A percentile compares a stretch with the other conserved stretches of the same genome.
Conservation (phyloP, 108 stramenopile species). For the Heterococcus sp. region DNA sequence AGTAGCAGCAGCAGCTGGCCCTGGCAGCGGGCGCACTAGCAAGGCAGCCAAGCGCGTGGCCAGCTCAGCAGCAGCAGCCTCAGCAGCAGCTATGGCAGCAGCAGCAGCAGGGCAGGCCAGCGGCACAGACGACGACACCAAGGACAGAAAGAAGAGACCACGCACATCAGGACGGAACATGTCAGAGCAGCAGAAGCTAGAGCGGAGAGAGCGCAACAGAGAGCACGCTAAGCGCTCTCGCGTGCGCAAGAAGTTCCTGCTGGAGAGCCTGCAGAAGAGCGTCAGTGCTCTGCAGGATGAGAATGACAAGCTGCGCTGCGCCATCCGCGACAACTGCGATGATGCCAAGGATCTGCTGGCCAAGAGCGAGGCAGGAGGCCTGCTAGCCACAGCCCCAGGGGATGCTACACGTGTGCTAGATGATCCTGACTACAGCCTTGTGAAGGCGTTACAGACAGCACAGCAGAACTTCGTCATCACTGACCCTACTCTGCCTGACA, state of each 20-base stretch:
- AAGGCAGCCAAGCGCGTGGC: neutral
- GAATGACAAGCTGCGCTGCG: conserved; percentile 62
- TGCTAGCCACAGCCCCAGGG: conserved; percentile 20
- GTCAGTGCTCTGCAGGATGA: conserved; percentile 81
- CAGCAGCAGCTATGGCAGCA: neutral
- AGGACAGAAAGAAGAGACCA: conserved; percentile 1
- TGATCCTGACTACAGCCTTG: conserved; percentile 95
- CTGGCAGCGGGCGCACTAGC: neutral
- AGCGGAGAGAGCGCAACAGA: conserved; percentile 75
- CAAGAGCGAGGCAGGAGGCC: conserved; percentile 18
- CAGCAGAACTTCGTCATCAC: conserved; percentile 99
- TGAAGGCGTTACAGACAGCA: conserved; percentile 92
- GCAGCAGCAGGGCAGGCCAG: neutral
- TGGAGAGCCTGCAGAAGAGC: conserved; percentile 89
- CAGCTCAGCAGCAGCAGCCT: conserved; percentile 19
- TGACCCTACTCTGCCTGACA: conserved; percentile 91
- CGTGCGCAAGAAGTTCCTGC: conserved; percentile 92
- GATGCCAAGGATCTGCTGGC: conserved; percentile 32
- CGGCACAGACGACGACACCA: conserved; percentile 2
- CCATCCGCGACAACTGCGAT: conserved; percentile 37
- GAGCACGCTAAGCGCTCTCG: conserved; percentile 94
- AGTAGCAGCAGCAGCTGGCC: neutral
- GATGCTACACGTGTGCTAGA: conserved; percentile 64
- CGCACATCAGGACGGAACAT: conserved; percentile 36
- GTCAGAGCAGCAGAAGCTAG: conserved; percentile 57